Evolutionary conservation across 352 stramenopile species (phyloP), one percentile per base, ranked within the genome.

Genomic region (Phytopythium montanum): DNA sequence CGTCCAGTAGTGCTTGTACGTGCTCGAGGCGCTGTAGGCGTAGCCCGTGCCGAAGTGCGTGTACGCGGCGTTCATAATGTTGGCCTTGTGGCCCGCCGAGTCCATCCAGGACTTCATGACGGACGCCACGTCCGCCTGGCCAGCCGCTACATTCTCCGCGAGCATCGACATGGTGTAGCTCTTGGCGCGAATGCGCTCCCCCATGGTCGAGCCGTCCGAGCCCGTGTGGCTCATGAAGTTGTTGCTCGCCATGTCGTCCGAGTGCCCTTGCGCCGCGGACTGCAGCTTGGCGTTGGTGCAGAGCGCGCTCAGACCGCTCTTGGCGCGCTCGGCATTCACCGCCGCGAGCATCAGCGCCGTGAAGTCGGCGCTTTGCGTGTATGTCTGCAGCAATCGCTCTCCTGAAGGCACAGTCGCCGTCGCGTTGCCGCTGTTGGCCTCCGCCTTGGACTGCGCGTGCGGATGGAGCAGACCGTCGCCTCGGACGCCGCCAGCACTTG

Each of bases 41-140:
- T 72, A 80, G 3, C 66, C 72, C 26, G 57, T 73, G 39, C 72
- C 72, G 44, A 77, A 69, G 54, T 75, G 72, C 42, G 56, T 76
- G 51, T 72, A 75, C 26, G 66, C 61, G 18, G 48, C 26, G 23
- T 64, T 62, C 51, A 88, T 49, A 61, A 88, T 76, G 54, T 85
- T 88, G n/a, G 60, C 54, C 8, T 65, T 64, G 61, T 88, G 78
- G n/a, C 60, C 63, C 19, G 60, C 31, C 36, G 78, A 88, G 46
- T 63, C 59, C 73, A 88, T 85, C 75, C 78, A 86, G 29, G 72
- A 62, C 21, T 62, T 61, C 73, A 88, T 81, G 16, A 86, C 78
- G 38, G 62, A 52, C 3, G 56, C 23, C 48, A 81, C 70, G 53
- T 81, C 60, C 2, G 33, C 51, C 39, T 86, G 72, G 2, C 79